Evolutionary conservation across 1,139 yeast genomes (phyloP), one percentile per base, ranked within the genome.

Genomic region (Starmera stellimalicola): DNA sequence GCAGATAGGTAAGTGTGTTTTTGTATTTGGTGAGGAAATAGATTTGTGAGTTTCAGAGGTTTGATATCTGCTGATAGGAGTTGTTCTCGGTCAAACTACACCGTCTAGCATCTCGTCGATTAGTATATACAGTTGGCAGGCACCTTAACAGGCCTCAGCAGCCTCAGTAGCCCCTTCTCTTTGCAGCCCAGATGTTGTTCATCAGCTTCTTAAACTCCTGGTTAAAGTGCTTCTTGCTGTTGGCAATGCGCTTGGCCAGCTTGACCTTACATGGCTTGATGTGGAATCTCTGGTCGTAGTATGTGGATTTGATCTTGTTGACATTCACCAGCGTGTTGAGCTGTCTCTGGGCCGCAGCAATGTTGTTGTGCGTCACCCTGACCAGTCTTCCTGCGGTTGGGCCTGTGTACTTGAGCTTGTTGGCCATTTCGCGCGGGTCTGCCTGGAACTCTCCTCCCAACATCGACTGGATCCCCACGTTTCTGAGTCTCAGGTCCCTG

Each of bases 181-280:
- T 18, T 11, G 30, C 30, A 9, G 12, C 17, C 10, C 15, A 8
- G 16, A 28, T 20, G 14, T 17, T 28, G 11, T 9, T 12, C 30
- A 28, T 28, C 30, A 28, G 16, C n/a, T 20, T n/a, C 11, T 12
- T 18, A 15, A 28, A 28, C 14, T 20, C 30, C n/a, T n/a, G 8
- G 25, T 18, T 8, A n/a, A 28, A 28, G 4, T 18, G 16, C 9
- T 20, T 28, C 22, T 28, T 17, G 6, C 10, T 18, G 14, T n/a
- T 7, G 11, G n/a, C 14, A 16, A 28, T 18, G 15, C 9, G 8
- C 18, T 28, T 28, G 12, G 19, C 14, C 11, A 8, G 18, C 20
- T 20, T 28, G 15, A 20, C 30, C 12, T 28, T 28, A 28, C 30
- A 19, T 11, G 30, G 30, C 15, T 18, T 28, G 11, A 19, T 28